These are phyloP conservation scores for Rhynchospora pubera DNA, from an alignment of 176 grass and related monocot species.

Conservation along the genomic window DNA sequence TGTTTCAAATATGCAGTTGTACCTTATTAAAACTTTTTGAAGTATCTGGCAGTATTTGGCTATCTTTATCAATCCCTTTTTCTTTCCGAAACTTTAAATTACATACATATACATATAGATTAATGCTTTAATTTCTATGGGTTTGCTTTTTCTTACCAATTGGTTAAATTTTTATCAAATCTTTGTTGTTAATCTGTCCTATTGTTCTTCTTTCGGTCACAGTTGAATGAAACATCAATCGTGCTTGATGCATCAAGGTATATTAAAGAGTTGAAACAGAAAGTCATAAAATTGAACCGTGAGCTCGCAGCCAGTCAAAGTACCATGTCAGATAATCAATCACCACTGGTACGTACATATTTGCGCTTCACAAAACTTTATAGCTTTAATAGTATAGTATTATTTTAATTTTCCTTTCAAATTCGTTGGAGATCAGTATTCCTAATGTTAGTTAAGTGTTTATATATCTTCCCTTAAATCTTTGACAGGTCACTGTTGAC, in stretches of 20 bases:
- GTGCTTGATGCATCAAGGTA: conserved; percentile 85
- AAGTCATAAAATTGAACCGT: conserved; percentile 65
- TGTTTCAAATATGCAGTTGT: background rate
- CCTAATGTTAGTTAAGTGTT: background rate
- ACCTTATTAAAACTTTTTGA: background rate
- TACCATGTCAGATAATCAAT: conserved; percentile 10
- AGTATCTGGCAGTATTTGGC: background rate
- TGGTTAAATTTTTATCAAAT: background rate
- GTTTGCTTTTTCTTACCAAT: background rate
- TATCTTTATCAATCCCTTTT: background rate
- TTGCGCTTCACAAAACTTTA: background rate
- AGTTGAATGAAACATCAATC: conserved; percentile 64
- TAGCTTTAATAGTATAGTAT: background rate
- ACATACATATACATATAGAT: background rate
- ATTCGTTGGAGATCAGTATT: background rate
- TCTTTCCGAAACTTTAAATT: background rate
- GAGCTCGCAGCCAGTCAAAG: conserved; percentile 58
- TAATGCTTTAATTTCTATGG: background rate
- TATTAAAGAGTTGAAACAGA: conserved; percentile 83
- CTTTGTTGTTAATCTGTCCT: background rate
- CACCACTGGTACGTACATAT: conserved; percentile 30
- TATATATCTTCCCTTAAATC: background rate
- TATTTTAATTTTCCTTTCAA: background rate
- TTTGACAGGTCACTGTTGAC: conserved; percentile 74
- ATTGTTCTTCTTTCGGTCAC: conserved; percentile 5